These are phyloP conservation scores for Cynanchum wilfordii DNA, from an alignment of 257 asterid species.

Conservation along the genomic window DNA sequence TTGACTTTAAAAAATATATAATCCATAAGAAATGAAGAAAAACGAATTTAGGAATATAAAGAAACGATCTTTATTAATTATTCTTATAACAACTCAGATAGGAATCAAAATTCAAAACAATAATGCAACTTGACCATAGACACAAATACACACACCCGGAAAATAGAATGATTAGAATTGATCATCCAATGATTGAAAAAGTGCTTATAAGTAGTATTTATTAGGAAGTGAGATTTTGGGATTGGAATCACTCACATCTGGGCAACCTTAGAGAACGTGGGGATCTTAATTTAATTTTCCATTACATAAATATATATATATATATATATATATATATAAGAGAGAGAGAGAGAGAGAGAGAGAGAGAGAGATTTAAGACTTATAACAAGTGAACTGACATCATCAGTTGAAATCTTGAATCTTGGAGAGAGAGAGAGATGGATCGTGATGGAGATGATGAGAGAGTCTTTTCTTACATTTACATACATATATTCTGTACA, in stretches of 20 bases:
- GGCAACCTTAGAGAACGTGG: conserved; percentile 24
- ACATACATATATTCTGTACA: not conserved
- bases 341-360: too few species aligned
- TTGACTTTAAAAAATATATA: conserved; percentile 4
- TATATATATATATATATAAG: too few species aligned
- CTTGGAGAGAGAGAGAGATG: too few species aligned
- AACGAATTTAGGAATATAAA: not conserved
- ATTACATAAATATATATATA: not conserved
- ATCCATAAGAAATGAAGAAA: not conserved
- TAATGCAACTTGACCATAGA: conserved; percentile 1
- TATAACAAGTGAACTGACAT: too few species aligned
- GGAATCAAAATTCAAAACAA: conserved; percentile 14
- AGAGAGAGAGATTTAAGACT: too few species aligned
- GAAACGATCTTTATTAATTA: not conserved
- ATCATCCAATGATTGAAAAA: conserved; percentile 11
- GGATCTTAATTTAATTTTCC: conserved; percentile 10
- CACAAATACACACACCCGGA: too few species aligned
- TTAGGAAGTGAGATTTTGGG: conserved; percentile 5
- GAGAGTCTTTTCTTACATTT: not conserved
- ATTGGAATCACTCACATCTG: conserved; percentile 13
- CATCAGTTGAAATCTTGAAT: too few species aligned
- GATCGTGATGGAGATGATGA: too few species aligned
- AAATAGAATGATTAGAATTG: conserved; percentile 7
- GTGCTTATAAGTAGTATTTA: not conserved
- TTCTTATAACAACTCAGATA: conserved; percentile 4